These are phyloP conservation scores for Colletotrichum shisoi DNA, from an alignment of 2,329 filamentous ascomycete genomes.

Conservation along the genomic window DNA sequence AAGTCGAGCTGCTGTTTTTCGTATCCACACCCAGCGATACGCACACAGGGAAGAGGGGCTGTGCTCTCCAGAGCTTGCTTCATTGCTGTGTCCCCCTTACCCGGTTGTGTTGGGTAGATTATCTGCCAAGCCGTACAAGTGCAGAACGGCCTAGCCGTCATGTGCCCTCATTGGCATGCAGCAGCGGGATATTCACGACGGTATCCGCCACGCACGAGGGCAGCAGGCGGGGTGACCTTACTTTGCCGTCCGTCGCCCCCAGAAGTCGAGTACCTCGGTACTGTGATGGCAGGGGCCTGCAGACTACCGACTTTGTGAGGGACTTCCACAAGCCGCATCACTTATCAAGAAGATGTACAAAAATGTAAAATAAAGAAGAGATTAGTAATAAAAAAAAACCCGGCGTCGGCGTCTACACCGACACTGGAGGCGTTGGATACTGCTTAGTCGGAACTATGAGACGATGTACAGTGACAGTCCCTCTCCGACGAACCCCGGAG, in stretches of 20 bases:
- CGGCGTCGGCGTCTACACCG: no score
- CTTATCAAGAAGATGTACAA: no score
- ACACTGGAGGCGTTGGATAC: no score
- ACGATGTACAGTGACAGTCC: not conserved
- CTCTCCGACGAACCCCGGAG: not conserved
- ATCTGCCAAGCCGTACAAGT: slow-evolving; percentile 24
- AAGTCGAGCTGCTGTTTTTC: not conserved
- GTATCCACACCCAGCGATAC: not conserved
- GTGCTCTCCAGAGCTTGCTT: not conserved
- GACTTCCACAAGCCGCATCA: no score
- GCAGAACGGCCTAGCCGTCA: slow-evolving; percentile 1
- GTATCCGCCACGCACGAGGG: slow-evolving; percentile 15
- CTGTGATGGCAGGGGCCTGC: not conserved
- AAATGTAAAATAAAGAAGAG: no score
- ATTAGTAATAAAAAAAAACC: not conserved
- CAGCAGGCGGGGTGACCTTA: not conserved
- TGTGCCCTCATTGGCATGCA: slow-evolving; percentile 4
- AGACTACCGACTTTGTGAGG: no score
- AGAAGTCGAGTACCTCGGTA: no score
- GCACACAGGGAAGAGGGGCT: slow-evolving; percentile 24
- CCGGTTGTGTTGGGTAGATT: slow-evolving; percentile 22
- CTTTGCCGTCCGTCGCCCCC: not conserved
- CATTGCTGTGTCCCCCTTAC: not conserved
- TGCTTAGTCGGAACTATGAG: not conserved
- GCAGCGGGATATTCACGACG: not conserved